Conservation (phyloP, 2,329 filamentous ascomycete genomes). For the Fusarium duplospermum region DNA sequence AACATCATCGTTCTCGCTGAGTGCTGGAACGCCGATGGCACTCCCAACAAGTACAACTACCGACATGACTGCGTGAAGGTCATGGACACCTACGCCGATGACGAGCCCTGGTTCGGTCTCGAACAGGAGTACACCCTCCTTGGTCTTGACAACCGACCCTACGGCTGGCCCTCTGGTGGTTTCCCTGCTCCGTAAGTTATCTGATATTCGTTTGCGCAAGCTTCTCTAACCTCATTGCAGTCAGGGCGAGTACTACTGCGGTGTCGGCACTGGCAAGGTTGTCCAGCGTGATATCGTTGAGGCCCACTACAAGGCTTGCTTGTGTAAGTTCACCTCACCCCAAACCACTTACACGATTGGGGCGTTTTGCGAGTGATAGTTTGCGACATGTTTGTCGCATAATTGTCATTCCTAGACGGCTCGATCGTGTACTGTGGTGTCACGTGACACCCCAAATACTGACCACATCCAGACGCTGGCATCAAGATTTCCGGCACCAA, state of each 20-base stretch:
- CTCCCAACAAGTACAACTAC: constrained; percentile 98
- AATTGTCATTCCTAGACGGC: background rate
- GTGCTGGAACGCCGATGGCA: constrained; percentile 94
- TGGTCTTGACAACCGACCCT: constrained; percentile 86
- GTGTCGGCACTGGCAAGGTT: constrained; percentile 96
- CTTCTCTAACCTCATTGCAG: constrained; percentile 36
- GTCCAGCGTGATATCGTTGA: constrained; percentile 98
- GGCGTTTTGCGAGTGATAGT: too few relatives aligned
- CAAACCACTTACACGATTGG: too few relatives aligned
- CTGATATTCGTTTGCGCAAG: background rate
- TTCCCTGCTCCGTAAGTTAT: constrained; percentile 78
- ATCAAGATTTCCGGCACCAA: constrained; percentile 98
- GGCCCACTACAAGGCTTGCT: constrained; percentile 69
- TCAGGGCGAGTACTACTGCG: constrained; percentile 71
- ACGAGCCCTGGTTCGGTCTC: constrained; percentile 96
- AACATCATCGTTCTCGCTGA: constrained; percentile 96
- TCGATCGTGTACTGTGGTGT: background rate
- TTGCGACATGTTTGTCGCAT: background rate
- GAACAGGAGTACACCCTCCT: constrained; percentile 93
- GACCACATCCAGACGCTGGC: constrained; percentile 66
- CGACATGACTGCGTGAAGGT: constrained; percentile 90
- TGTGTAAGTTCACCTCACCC: constrained; percentile 61
- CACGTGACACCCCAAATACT: background rate
- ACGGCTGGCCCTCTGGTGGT: constrained; percentile 77
- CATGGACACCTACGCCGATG: constrained; percentile 86